Conservation (phyloP, 345 rosid species). For the Rhizophora apiculata region DNA sequence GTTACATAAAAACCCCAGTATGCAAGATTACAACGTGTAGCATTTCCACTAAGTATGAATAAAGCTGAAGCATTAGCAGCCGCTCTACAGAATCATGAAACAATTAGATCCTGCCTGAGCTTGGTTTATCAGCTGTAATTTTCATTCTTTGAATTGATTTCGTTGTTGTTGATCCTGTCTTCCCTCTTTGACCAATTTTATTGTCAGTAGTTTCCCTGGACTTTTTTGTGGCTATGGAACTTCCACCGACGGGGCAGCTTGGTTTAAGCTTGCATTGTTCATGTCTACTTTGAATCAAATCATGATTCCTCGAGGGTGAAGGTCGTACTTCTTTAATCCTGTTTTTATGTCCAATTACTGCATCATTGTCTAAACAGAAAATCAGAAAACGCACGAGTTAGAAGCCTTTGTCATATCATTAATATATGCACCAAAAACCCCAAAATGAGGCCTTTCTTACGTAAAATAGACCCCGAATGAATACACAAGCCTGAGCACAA, state of each 20-base stretch:
- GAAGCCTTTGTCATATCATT: not conserved
- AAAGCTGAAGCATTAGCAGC: not conserved
- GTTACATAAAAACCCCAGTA: not conserved
- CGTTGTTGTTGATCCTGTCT: constrained; percentile 20
- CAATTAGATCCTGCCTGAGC: constrained; percentile 15
- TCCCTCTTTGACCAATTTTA: constrained; percentile 21
- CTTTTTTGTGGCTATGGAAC: constrained; percentile 17
- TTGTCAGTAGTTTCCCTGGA: constrained; percentile 19
- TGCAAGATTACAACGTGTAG: not conserved
- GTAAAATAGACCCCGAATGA: too few relatives aligned
- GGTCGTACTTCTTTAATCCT: constrained; percentile 24
- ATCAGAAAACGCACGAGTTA: constrained; percentile 1
- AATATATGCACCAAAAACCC: too few relatives aligned
- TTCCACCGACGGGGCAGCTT: constrained; percentile 10
- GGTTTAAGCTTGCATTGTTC: constrained; percentile 22
- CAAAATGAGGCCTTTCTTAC: not conserved
- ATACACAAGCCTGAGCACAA: not conserved
- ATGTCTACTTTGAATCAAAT: constrained; percentile 28
- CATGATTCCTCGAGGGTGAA: constrained; percentile 28
- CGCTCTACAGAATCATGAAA: not conserved
- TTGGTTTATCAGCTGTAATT: constrained; percentile 14
- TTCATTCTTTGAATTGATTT: constrained; percentile 26
- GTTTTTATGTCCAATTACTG: constrained; percentile 44
- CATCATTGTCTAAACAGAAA: constrained; percentile 47
- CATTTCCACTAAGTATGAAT: not conserved